A percentile compares a stretch with the other conserved stretches of the same genome.
Conservation (phyloP, 164 flowering plant genomes). For the Magnolia sinica region DNA sequence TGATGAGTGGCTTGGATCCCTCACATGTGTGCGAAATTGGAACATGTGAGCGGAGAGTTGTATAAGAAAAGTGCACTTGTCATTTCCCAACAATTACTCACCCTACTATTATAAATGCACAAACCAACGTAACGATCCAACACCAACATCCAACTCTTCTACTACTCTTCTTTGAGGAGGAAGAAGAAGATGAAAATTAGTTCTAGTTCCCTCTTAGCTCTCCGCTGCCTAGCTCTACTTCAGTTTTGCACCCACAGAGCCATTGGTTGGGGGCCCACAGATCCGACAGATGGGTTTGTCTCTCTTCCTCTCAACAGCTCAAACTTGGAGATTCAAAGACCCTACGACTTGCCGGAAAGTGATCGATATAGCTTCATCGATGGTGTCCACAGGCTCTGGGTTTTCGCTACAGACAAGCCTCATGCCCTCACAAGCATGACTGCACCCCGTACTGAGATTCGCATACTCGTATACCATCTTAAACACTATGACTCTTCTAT, state of each 20-base stretch:
- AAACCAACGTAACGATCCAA: too few species aligned
- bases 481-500: too few species aligned
- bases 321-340: constrained; percentile 19
- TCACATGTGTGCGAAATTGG: too few species aligned
- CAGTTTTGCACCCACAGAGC: neutral
- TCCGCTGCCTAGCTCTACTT: neutral
- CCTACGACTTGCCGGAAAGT: constrained; percentile 15
- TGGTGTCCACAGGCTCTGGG: constrained; percentile 39
- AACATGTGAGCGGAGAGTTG: too few species aligned
- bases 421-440: constrained; percentile 21
- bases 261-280: neutral
- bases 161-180: too few species aligned
- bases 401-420: constrained; percentile 30
- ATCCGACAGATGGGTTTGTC: constrained; percentile 2
- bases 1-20: too few species aligned
- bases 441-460: constrained; percentile 28
- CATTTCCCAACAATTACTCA: too few species aligned
- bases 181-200: neutral
- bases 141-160: too few species aligned
- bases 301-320: constrained; percentile 10
- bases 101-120: too few species aligned
- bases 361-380: constrained; percentile 16
- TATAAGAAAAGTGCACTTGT: too few species aligned
- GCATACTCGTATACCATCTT: constrained; percentile 10
- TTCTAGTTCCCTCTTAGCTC: neutral